Evolutionary conservation across 108 stramenopile genomes (phyloP).

Genomic region (Nitzschia sp.): DNA sequence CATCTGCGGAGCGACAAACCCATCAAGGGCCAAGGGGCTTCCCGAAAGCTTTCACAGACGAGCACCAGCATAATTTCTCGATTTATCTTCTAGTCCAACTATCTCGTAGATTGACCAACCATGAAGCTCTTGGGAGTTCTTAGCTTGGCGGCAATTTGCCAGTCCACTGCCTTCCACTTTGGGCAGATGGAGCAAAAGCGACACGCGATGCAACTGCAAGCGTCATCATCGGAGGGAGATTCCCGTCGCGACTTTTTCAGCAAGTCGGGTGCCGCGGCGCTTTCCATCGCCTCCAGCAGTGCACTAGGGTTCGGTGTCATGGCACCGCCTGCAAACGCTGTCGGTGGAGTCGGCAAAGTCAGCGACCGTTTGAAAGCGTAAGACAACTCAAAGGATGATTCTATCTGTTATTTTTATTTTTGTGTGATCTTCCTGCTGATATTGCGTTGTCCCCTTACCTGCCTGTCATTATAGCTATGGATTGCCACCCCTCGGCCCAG

Average conservation of each 20-base stretch:
- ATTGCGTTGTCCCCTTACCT: not conserved
- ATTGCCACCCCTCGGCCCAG: slow-evolving; percentile 58
- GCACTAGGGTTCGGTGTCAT: slow-evolving; percentile 45
- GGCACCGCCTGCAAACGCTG: slow-evolving; percentile 61
- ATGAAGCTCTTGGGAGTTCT: slow-evolving; percentile 5
- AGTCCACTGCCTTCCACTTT: slow-evolving; percentile 16
- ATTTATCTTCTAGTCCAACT: no score
- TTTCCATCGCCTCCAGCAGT: slow-evolving; percentile 35
- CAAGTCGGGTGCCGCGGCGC: slow-evolving; percentile 41
- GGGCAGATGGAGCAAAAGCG: slow-evolving; percentile 14
- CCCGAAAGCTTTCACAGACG: no score
- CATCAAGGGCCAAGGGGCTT: no score
- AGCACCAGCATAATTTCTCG: no score
- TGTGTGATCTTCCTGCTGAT: not conserved
- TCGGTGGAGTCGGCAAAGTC: slow-evolving; percentile 69
- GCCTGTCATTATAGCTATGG: slow-evolving; percentile 53
- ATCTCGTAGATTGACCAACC: not conserved
- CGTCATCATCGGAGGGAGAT: slow-evolving; percentile 8
- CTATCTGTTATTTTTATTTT: not conserved
- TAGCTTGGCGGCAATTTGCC: not conserved
- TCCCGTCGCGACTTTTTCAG: slow-evolving; percentile 72
- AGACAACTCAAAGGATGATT: slow-evolving; percentile 1
- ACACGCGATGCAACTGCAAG: not conserved
- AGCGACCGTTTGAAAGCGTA: slow-evolving; percentile 59
- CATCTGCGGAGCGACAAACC: no score